Evolutionary conservation across 176 grass and related monocot genomes (phyloP).

Genomic region (Oryza punctata): DNA sequence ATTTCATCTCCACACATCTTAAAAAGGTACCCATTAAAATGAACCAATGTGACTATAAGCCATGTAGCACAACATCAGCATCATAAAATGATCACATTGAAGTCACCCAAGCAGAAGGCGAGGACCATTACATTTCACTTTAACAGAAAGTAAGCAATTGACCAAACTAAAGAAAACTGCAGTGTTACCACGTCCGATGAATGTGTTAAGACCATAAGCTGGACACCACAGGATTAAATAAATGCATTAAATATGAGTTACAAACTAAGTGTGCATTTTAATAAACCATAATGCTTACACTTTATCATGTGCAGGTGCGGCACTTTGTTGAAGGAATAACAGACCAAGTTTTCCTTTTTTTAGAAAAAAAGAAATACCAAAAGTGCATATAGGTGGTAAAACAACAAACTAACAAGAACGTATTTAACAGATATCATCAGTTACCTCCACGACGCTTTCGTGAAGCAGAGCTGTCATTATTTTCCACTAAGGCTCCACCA

Average conservation of each 20-base stretch:
- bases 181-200: not conserved
- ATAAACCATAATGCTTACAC: not conserved
- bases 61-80: not conserved
- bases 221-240: not conserved
- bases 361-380: not conserved
- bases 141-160: not conserved
- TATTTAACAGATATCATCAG: not conserved
- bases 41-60: not conserved
- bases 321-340: conserved; percentile 12
- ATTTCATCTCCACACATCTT: not conserved
- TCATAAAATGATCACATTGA: not conserved
- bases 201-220: not conserved
- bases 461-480: conserved; percentile 79
- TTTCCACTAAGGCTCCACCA: conserved; percentile 62
- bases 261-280: not conserved
- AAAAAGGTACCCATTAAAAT: not conserved
- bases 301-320: not conserved
- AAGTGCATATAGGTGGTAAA: not conserved
- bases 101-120: not conserved
- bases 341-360: not conserved
- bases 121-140: not conserved
- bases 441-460: conserved; percentile 92
- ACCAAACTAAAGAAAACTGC: not conserved
- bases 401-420: not conserved
- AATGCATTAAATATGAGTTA: conserved; percentile 9